Evolutionary conservation across 2,329 filamentous ascomycete species (phyloP), one percentile per base, ranked within the genome.

Genomic region (Fonsecaea pugnacius): DNA sequence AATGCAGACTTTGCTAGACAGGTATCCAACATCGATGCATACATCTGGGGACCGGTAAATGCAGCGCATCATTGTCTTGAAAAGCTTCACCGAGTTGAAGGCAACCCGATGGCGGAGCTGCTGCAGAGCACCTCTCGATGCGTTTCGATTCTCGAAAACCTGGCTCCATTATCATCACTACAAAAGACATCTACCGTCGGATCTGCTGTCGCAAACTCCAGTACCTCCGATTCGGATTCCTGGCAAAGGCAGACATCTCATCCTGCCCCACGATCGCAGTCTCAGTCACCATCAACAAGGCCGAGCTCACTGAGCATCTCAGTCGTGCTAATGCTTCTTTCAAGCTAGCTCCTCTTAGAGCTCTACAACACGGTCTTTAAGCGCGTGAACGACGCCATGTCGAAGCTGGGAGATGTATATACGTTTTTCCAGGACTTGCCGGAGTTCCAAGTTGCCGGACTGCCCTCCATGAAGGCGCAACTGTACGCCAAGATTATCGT

Each of bases 401-500:
- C 57, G 50, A 33, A 33, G 18, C 4, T 60, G 16, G 43, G 33
- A 27, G 43, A 60, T 46, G 24, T 46, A 10, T 30, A 24, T 16
- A 32, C 5, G 5, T 53, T 33, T 30, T 18, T 53, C 3, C 51
- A 35, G 21, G 51, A n/a, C 8, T 18, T 53, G 21, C 52, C 40
- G 18, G 46, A 53, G 24, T 14, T 62, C 35, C 35, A 18, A 36
- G 52, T 53, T 16, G 54, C 32, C 55, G 61, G 61, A 21, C 27
- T 63, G 9, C 43, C 61, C 2, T 43, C 61, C 18, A 60, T 63
- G 55, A 63, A 63, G 35, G 35, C 18, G 18, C 54, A 60, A 30
- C 18, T 69, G n/a, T 56, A 65, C 33, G 36, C 55, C 12, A 67
- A 63, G 40, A 62, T 67, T 30, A 58, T 67, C 52, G 36, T 65